Conservation (phyloP, 768 basidiomycete species). For the Leccinellum rugosiceps region DNA sequence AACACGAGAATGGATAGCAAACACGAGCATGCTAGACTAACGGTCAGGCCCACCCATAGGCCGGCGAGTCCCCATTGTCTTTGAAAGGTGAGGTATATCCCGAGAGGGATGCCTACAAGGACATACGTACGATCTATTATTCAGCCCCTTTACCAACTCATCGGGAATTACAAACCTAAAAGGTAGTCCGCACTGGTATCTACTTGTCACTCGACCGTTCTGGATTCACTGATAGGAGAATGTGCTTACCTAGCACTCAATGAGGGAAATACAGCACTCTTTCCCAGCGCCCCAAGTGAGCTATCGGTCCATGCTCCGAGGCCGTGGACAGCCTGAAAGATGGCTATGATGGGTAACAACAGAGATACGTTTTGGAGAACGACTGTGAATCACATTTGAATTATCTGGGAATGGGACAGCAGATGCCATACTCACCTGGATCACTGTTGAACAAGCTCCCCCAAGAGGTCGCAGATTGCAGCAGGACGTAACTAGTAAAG, state of each 20-base stretch:
- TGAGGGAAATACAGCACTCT: slow-evolving; percentile 19
- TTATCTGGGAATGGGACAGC: not conserved
- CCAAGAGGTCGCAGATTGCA: slow-evolving; percentile 47
- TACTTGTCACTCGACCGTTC: not conserved
- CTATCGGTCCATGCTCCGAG: slow-evolving; percentile 20
- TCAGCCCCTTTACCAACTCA: not conserved
- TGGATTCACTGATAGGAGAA: not conserved
- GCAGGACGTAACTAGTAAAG: slow-evolving; percentile 36
- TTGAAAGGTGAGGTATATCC: slow-evolving; percentile 20
- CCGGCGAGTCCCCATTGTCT: slow-evolving; percentile 24
- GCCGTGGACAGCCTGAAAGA: slow-evolving; percentile 23
- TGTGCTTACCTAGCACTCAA: slow-evolving; percentile 21
- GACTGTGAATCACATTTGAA: slow-evolving; percentile 30
- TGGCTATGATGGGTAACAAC: slow-evolving; percentile 45
- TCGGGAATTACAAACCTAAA: slow-evolving; percentile 28
- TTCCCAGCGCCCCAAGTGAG: slow-evolving; percentile 19
- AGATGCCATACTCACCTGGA: slow-evolving; percentile 25
- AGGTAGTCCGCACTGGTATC: slow-evolving; percentile 17
- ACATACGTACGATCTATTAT: not conserved
- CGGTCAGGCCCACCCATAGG: slow-evolving; percentile 21
- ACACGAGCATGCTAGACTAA: slow-evolving; percentile 21
- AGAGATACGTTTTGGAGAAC: slow-evolving; percentile 42
- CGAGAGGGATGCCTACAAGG: slow-evolving; percentile 33
- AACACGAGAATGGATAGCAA: slow-evolving; percentile 19
- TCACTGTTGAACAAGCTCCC: slow-evolving; percentile 62